These are phyloP conservation scores for Effrenium voratum DNA, from an alignment of 73 alveolate genomes.

Conservation along the genomic window DNA sequence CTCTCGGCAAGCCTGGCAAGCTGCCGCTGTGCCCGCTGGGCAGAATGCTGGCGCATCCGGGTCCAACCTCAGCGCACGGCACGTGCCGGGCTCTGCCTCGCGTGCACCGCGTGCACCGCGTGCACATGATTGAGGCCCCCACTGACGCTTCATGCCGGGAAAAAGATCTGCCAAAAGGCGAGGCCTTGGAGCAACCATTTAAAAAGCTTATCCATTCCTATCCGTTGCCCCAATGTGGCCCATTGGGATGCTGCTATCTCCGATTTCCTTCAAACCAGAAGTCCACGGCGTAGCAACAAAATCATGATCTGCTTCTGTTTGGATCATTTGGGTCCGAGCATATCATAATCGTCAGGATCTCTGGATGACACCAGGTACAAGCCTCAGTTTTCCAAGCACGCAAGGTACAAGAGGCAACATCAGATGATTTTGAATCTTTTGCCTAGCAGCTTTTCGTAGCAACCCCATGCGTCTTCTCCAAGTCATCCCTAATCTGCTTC, in stretches of 20 bases:
- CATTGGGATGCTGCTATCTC: too few species aligned
- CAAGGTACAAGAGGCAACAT: background rate
- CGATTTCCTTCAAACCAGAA: too few species aligned
- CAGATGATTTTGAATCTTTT: background rate
- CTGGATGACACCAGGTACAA: conserved; percentile 69
- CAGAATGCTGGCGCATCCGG: conserved; percentile 87
- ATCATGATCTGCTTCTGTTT: too few species aligned
- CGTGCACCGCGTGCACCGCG: background rate
- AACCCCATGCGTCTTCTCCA: conserved; percentile 68
- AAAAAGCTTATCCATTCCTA: too few species aligned
- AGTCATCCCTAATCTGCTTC: conserved; percentile 74
- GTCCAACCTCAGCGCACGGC: conserved; percentile 40
- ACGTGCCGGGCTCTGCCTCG: too few species aligned
- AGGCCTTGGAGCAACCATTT: conserved; percentile 14
- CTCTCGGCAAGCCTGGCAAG: background rate
- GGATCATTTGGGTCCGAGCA: conserved; percentile 7
- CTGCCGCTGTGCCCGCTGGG: conserved; percentile 53
- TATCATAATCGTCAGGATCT: conserved; percentile 76
- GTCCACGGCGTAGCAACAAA: background rate
- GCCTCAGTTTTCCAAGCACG: background rate
- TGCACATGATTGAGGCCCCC: background rate
- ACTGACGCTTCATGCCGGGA: conserved; percentile 86
- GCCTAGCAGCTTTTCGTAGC: conserved; percentile 23
- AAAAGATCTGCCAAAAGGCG: conserved; percentile 71
- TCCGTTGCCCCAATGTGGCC: too few species aligned